Evolutionary conservation across 2,329 filamentous ascomycete genomes (phyloP).

Genomic region (Pseudocercospora pini-densiflorae): DNA sequence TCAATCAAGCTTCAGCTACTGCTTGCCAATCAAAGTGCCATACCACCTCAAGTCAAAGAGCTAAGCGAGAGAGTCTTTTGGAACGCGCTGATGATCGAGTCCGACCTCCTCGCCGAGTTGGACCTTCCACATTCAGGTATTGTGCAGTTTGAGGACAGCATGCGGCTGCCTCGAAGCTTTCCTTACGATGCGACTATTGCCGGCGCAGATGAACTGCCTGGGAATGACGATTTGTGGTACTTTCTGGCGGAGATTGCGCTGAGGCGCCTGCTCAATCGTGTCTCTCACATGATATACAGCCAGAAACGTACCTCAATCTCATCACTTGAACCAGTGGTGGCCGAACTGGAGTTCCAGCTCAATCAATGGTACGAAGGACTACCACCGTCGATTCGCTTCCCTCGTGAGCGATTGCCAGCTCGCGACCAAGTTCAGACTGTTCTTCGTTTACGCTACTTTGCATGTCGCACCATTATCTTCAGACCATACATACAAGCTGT

Average conservation of each 20-base stretch:
- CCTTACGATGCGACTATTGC: constrained; percentile 68
- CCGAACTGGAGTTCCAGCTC: constrained; percentile 80
- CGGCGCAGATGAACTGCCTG: constrained; percentile 41
- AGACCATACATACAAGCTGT: constrained; percentile 81
- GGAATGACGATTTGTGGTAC: constrained; percentile 82
- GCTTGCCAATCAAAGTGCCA: constrained; percentile 72
- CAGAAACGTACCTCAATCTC: constrained; percentile 67
- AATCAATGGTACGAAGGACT: constrained; percentile 85
- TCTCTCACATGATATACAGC: constrained; percentile 38
- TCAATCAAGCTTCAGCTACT: constrained; percentile 82
- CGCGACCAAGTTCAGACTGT: constrained; percentile 79
- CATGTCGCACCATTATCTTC: constrained; percentile 85
- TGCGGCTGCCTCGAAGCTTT: constrained; percentile 78
- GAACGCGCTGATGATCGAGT: constrained; percentile 82
- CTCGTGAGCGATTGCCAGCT: constrained; percentile 69
- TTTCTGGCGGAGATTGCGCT: constrained; percentile 83
- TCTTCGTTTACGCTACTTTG: constrained; percentile 78
- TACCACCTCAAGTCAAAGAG: constrained; percentile 72
- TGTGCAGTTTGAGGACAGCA: constrained; percentile 79
- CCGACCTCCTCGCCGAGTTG: constrained; percentile 75
- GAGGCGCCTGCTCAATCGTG: constrained; percentile 64
- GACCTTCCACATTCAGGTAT: constrained; percentile 83
- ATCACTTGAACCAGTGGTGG: constrained; percentile 75
- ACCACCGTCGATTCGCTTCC: constrained; percentile 75
- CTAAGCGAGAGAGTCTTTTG: constrained; percentile 80